phyloP scores from a whole-genome alignment of 345 rosid genomes.

The Pistacia integerrima region DNA sequence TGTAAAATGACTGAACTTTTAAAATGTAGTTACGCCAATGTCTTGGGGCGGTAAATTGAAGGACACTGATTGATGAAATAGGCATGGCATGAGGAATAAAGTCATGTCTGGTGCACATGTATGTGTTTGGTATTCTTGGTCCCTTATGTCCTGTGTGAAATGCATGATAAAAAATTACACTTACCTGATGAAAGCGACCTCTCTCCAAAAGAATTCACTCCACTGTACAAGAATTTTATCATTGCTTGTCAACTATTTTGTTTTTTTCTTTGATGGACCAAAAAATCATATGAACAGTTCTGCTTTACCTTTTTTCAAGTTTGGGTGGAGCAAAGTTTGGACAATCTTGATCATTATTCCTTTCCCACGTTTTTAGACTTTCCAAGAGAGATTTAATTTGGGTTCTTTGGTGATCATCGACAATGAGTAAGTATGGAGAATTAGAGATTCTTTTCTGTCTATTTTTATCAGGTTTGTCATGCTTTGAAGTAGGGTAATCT shows the following conservation, averaged over 20 bases:
- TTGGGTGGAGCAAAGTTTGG: neutral
- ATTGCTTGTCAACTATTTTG: conserved; percentile 20
- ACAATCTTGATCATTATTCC: neutral
- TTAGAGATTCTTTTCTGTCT: no score
- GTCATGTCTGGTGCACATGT: conserved; percentile 23
- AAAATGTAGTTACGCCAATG: neutral
- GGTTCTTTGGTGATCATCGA: neutral
- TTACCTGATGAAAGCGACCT: conserved; percentile 25
- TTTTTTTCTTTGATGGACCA: conserved; percentile 17
- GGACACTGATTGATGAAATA: conserved; percentile 10
- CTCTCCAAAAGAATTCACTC: conserved; percentile 9
- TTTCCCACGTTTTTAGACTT: neutral
- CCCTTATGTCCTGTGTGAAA: conserved; percentile 9
- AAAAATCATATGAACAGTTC: neutral
- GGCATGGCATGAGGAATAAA: conserved; percentile 3
- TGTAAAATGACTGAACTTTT: conserved; percentile 1
- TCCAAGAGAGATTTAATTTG: neutral
- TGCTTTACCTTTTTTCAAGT: conserved; percentile 1
- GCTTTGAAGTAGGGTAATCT: neutral
- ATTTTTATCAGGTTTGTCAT: no score
- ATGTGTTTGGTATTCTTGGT: conserved; percentile 19
- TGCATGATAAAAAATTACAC: conserved; percentile 9
- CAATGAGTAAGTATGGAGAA: neutral
- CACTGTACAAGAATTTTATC: conserved; percentile 12
- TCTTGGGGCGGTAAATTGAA: conserved; percentile 18